Base-by-base conservation (phyloP, 2,329 filamentous ascomycete species). In the Pseudogymnoascus sp. region DNA sequence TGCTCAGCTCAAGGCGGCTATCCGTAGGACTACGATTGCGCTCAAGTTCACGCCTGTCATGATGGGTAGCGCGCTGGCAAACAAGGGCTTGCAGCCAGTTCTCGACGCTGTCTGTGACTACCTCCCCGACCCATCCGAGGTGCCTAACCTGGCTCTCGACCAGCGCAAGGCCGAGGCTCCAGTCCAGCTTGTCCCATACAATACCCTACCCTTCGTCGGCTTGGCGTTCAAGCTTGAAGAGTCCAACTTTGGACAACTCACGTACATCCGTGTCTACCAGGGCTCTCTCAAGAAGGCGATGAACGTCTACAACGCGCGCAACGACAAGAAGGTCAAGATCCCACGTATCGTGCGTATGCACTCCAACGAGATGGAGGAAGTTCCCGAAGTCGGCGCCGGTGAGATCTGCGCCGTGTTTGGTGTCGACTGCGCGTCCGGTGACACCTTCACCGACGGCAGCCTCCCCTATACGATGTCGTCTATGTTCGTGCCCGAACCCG, bases 331-430 rank as follows among this genome's bases (percentile, higher is more conserved):
- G 80, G 89, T 99, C 73, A 92, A 95, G 77, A 88, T 99, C 63
- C 94, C 94, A 19, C 90, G 93, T 72, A 97, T 99, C 71, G 94
- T 99, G 66, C 91, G 94, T 66, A 99, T 99, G 94, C 94, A 99
- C 80, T 96, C 92, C 52, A 96, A 97, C 74, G 94, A 99, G 73
- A 96, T 99, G 93, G 94, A 99, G 76, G 94, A 99, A 72, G 91
- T 97, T 30, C 81, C 79, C 62, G 92, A 97, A 75, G 89, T 99
- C 66, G 91, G 92, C 60, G 93, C 94, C 61, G 94, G 94, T 76
- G 94, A 99, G 76, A 99, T 99, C 67, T 99, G 94, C 74, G 94
- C 94, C 65, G 94, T 99, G 64, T 99, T 99, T 73, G 94, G 94
- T 72, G 90, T 99, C 62, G 94, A 99, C 71, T 99, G 94, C 75